phyloP scores from a whole-genome alignment of 1,284 basidiomycete genomes.

The Filobasidium uniguttulatum region DNA sequence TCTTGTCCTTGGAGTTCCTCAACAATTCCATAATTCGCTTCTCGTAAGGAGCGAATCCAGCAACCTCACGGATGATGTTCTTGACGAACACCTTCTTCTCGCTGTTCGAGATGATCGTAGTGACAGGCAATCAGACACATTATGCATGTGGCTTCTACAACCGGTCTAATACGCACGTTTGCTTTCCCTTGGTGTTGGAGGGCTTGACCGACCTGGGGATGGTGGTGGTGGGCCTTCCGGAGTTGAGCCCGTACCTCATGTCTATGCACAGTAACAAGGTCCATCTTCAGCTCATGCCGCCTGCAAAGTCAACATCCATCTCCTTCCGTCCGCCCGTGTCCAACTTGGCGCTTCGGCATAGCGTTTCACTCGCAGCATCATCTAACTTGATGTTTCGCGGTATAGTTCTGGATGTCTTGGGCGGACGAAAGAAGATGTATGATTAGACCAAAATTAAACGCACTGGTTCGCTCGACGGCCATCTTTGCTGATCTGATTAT shows the following conservation, averaged over 20 bases:
- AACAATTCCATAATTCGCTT: slow-evolving; percentile 96
- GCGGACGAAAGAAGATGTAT: too few species aligned
- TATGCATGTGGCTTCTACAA: not conserved
- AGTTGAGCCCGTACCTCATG: slow-evolving; percentile 79
- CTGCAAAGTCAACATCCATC: too few species aligned
- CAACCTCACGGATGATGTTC: slow-evolving; percentile 83
- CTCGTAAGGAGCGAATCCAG: slow-evolving; percentile 97
- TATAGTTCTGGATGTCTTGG: too few species aligned
- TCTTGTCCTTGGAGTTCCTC: slow-evolving; percentile 99
- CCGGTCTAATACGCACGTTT: slow-evolving; percentile 31
- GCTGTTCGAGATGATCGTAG: too few species aligned
- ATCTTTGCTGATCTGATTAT: slow-evolving; percentile 3
- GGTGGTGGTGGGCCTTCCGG: slow-evolving; percentile 81
- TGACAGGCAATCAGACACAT: not conserved
- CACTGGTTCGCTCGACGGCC: slow-evolving; percentile 4
- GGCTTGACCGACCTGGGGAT: slow-evolving; percentile 68
- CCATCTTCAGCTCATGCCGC: too few species aligned
- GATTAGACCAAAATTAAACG: too few species aligned
- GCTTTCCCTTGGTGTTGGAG: slow-evolving; percentile 81
- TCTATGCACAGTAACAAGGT: too few species aligned
- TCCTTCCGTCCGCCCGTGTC: too few species aligned
- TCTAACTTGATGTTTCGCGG: too few species aligned
- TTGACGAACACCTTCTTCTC: slow-evolving; percentile 79
- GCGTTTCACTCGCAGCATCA: too few species aligned
- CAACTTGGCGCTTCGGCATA: too few species aligned